Evolutionary conservation across 768 basidiomycete species (phyloP).

Genomic region (Pulveroboletus sp.): DNA sequence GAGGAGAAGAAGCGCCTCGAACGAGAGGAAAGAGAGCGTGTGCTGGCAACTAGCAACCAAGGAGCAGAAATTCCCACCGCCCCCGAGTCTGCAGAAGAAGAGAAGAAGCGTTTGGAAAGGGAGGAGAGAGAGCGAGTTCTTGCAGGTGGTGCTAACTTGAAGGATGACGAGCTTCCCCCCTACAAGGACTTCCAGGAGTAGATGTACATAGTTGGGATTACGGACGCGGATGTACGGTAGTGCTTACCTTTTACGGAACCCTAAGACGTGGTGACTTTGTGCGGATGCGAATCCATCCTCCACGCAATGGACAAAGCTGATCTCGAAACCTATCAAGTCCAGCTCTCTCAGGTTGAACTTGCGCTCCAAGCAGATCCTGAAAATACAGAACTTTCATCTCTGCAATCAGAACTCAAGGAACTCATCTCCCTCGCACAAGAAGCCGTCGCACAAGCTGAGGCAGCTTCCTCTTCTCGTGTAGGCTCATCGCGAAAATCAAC

Average conservation of each 20-base stretch:
- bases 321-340: conserved; percentile 86
- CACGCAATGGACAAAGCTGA: conserved; percentile 55
- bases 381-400: conserved; percentile 67
- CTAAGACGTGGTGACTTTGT: background rate
- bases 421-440: conserved; percentile 78
- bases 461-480: conserved; percentile 55
- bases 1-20: conserved; percentile 65
- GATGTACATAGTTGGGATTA: background rate
- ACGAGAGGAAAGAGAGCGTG: conserved; percentile 49
- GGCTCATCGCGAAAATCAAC: conserved; percentile 55
- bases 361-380: conserved; percentile 72
- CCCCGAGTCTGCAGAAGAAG: conserved; percentile 54
- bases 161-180: conserved; percentile 39
- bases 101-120: conserved; percentile 60
- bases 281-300: background rate
- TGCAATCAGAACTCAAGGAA: conserved; percentile 75
- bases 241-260: conserved; percentile 21
- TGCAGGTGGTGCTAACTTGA: conserved; percentile 11
- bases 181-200: conserved; percentile 38
- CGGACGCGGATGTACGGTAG: background rate
- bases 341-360: conserved; percentile 83
- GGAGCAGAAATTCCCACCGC: conserved; percentile 4
- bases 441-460: conserved; percentile 64
- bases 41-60: conserved; percentile 27
- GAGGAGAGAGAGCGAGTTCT: conserved; percentile 62